Percentiles rank a stretch among this genome's conserved stretches.
phyloP scores from a whole-genome alignment of 2,329 filamentous ascomycete species.

The Proliferodiscus dingleyae region DNA sequence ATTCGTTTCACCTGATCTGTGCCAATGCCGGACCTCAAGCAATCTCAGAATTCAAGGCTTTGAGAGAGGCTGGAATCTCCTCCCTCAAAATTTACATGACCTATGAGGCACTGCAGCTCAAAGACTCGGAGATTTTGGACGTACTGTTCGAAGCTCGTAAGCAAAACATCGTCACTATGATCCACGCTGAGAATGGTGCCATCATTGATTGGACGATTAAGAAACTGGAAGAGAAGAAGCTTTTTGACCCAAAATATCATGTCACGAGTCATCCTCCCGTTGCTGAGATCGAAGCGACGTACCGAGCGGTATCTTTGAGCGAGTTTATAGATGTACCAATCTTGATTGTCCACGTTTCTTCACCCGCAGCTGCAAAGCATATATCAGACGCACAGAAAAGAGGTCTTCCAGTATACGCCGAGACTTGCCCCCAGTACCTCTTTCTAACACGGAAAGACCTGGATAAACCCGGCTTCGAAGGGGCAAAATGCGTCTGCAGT shows the following conservation, averaged over 20 bases:
- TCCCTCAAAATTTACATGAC: constrained; percentile 43
- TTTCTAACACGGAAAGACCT: constrained; percentile 48
- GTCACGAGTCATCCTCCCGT: constrained; percentile 44
- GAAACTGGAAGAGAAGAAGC: constrained; percentile 43
- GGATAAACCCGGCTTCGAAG: constrained; percentile 47
- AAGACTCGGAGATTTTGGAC: constrained; percentile 38
- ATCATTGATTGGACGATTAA: constrained; percentile 50
- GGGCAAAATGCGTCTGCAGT: constrained; percentile 50
- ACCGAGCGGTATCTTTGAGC: constrained; percentile 46
- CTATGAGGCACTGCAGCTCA: constrained; percentile 37
- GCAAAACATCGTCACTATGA: constrained; percentile 48
- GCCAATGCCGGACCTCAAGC: constrained; percentile 35
- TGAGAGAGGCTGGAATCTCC: constrained; percentile 36
- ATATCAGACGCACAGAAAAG: constrained; percentile 44
- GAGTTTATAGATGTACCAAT: constrained; percentile 48
- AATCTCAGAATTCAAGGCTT: constrained; percentile 31
- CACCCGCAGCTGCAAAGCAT: constrained; percentile 40
- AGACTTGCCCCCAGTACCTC: constrained; percentile 53
- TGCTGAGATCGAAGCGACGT: constrained; percentile 48
- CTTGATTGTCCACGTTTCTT: constrained; percentile 49
- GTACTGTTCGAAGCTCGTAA: constrained; percentile 38
- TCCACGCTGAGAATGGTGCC: constrained; percentile 51
- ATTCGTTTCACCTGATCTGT: constrained; percentile 43
- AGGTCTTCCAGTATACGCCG: constrained; percentile 46
- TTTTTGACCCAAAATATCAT: constrained; percentile 48